Conservation (phyloP, 345 rosid species). For the Eucalyptus victrix region DNA sequence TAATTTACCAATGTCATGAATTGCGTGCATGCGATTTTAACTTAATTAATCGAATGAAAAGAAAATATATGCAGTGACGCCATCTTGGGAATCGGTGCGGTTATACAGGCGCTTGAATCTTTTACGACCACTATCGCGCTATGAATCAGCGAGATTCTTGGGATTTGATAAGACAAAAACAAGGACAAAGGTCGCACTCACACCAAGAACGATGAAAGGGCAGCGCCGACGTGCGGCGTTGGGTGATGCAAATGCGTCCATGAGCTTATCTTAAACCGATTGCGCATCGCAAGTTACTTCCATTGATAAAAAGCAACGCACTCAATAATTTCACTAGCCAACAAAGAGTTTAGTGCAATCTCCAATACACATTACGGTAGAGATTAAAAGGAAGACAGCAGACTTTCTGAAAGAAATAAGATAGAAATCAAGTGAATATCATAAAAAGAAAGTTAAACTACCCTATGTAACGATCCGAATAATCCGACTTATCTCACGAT, state of each 20-base stretch:
- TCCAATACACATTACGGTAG: background rate
- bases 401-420: rapidly evolving
- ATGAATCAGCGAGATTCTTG: background rate
- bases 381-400: background rate
- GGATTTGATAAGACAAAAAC: background rate
- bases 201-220: background rate
- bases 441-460: background rate
- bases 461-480: background rate
- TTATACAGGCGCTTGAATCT: background rate
- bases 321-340: background rate
- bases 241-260: background rate
- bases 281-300: background rate
- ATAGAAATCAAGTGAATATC: background rate
- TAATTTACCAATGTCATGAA: background rate
- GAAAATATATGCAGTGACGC: background rate
- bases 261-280: background rate
- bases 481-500: rapidly evolving
- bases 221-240: background rate
- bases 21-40: background rate
- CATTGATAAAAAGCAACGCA: background rate
- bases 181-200: background rate
- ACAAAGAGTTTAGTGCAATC: background rate
- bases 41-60: background rate
- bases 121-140: background rate
- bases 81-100: background rate